Conservation (phyloP, 2,329 filamentous ascomycete species). For the Neocucurbitaria cava region DNA sequence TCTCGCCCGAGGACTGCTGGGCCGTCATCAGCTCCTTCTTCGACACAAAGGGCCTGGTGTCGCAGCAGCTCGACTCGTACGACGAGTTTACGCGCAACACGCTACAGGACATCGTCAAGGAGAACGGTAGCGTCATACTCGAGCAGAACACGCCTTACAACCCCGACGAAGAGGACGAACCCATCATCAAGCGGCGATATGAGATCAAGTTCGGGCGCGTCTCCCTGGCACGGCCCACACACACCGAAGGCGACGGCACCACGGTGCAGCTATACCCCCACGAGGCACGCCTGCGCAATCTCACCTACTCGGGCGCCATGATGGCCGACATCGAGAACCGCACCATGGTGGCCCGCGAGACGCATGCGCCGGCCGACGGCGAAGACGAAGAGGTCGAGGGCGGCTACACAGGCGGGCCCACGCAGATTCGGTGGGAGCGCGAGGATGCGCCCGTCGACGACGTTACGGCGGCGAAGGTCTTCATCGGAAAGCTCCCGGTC, state of each 20-base stretch:
- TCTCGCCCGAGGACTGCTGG: slow-evolving; percentile 98
- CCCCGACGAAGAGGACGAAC: slow-evolving; percentile 70
- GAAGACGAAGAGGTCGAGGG: slow-evolving; percentile 65
- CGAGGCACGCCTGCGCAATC: slow-evolving; percentile 92
- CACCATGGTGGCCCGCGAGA: slow-evolving; percentile 82
- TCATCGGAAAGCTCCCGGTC: slow-evolving; percentile 93
- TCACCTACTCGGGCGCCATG: slow-evolving; percentile 92
- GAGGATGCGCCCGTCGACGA: slow-evolving; percentile 53
- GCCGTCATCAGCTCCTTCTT: slow-evolving; percentile 97
- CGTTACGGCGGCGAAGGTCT: slow-evolving; percentile 74
- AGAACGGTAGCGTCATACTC: slow-evolving; percentile 89
- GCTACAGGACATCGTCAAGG: slow-evolving; percentile 92
- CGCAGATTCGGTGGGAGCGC: slow-evolving; percentile 57
- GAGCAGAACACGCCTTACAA: slow-evolving; percentile 87
- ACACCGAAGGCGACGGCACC: slow-evolving; percentile 90
- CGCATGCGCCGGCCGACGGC: slow-evolving; percentile 69
- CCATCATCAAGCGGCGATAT: slow-evolving; percentile 87
- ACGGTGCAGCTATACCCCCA: slow-evolving; percentile 88
- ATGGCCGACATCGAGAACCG: slow-evolving; percentile 89
- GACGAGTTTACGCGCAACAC: slow-evolving; percentile 95
- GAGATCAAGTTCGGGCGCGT: slow-evolving; percentile 94
- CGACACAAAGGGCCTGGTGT: slow-evolving; percentile 92
- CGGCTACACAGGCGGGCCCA: slow-evolving; percentile 37
- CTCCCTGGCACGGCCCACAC: slow-evolving; percentile 85
- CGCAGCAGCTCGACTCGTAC: slow-evolving; percentile 97